phyloP scores from a whole-genome alignment of 2,329 filamentous ascomycete genomes.

The Macrophomina phaseolina region DNA sequence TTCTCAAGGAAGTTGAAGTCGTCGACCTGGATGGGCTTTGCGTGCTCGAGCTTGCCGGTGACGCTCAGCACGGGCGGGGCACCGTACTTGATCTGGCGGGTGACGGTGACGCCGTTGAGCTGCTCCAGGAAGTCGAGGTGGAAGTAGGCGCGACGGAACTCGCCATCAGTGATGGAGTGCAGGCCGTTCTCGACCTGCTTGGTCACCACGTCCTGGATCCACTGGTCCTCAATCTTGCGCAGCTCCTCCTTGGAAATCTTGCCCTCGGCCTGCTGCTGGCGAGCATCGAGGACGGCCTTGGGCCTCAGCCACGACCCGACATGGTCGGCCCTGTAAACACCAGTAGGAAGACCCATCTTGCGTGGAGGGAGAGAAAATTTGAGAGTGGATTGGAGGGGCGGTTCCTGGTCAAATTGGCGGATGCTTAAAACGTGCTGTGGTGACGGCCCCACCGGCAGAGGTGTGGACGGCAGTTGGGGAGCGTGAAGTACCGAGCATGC shows the following conservation, averaged over 20 bases:
- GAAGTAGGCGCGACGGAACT: constrained; percentile 64
- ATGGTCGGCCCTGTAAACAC: constrained; percentile 58
- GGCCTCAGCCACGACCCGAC: constrained; percentile 63
- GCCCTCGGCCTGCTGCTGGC: constrained; percentile 54
- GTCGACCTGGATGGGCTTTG: constrained; percentile 60
- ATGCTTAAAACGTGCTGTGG: not conserved
- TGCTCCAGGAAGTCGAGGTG: constrained; percentile 65
- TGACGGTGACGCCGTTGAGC: constrained; percentile 59
- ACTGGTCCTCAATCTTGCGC: constrained; percentile 58
- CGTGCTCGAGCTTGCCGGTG: constrained; percentile 60
- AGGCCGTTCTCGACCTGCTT: constrained; percentile 58
- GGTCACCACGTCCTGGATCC: constrained; percentile 56
- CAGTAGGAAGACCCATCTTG: constrained; percentile 45
- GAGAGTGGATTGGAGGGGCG: not conserved
- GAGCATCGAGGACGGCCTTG: constrained; percentile 55
- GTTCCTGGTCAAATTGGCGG: not conserved
- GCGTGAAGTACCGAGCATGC: constrained; percentile 6
- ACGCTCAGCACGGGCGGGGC: constrained; percentile 62
- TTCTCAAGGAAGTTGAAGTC: constrained; percentile 62
- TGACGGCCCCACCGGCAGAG: constrained; percentile 7
- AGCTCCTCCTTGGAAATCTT: constrained; percentile 52
- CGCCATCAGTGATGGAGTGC: constrained; percentile 60
- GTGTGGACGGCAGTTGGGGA: constrained; percentile 6
- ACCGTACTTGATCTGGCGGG: constrained; percentile 53
- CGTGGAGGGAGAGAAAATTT: not conserved